Evolutionary conservation across 2,329 filamentous ascomycete genomes (phyloP).

Genomic region (Penicillium sp.): DNA sequence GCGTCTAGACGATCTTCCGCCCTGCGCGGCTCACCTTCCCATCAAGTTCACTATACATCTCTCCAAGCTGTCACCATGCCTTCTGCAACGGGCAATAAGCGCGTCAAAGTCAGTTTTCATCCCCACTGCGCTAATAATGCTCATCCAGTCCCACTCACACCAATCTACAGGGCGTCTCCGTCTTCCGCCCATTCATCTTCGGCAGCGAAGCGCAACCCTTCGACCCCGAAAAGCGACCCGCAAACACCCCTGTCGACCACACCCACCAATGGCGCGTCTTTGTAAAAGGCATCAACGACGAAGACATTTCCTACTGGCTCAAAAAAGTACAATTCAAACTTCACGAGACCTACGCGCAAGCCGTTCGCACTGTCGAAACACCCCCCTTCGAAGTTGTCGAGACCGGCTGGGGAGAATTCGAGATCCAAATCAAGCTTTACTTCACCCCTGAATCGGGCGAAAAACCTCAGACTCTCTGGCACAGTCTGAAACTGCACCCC

Average conservation of each 20-base stretch:
- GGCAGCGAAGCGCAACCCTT: slow-evolving; percentile 80
- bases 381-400: slow-evolving; percentile 84
- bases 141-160: slow-evolving; percentile 25
- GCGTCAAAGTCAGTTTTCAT: slow-evolving; percentile 50
- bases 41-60: background rate
- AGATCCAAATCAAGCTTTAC: slow-evolving; percentile 92
- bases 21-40: slow-evolving; percentile 5
- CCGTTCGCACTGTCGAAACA: slow-evolving; percentile 79
- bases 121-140: background rate
- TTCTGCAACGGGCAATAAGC: slow-evolving; percentile 58
- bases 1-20: slow-evolving; percentile 3
- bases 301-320: slow-evolving; percentile 92
- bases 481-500: slow-evolving; percentile 86
- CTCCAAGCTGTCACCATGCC: slow-evolving; percentile 48
- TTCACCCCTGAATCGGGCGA: slow-evolving; percentile 86
- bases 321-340: slow-evolving; percentile 98
- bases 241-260: slow-evolving; percentile 81
- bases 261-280: slow-evolving; percentile 97
- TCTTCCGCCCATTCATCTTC: slow-evolving; percentile 62
- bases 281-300: slow-evolving; percentile 84
- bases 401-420: slow-evolving; percentile 98
- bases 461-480: slow-evolving; percentile 94
- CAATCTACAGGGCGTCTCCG: slow-evolving; percentile 46
- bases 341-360: slow-evolving; percentile 94
- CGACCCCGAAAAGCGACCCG: slow-evolving; percentile 74